Conservation (phyloP, 805 yeast genomes). For the Wickerhamomyces tratensis region DNA sequence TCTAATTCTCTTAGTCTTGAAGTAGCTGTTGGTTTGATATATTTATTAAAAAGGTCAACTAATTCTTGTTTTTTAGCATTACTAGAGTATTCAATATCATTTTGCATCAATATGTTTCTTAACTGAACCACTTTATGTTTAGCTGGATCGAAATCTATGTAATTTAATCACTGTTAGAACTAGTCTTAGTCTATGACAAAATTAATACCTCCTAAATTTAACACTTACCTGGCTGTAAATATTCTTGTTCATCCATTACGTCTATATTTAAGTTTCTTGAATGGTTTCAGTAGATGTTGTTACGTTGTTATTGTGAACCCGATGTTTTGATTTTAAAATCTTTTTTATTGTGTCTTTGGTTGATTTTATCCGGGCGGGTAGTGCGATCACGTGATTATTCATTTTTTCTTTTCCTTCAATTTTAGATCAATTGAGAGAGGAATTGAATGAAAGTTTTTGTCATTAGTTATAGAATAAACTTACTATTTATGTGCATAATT, state of each 20-base stretch:
- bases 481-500: no score
- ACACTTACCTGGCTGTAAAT: constrained; percentile 22
- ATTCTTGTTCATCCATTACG: constrained; percentile 26
- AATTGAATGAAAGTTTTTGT: no score
- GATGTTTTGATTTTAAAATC: no score
- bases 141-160: constrained; percentile 58
- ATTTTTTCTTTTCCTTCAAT: no score
- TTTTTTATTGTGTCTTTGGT: no score
- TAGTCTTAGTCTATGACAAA: background rate
- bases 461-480: no score
- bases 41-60: constrained; percentile 44
- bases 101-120: constrained; percentile 52
- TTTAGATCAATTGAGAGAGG: no score
- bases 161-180: background rate
- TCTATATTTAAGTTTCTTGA: background rate
- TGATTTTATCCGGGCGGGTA: no score
- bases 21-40: constrained; percentile 40
- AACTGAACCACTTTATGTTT: constrained; percentile 60
- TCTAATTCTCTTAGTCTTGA: constrained; percentile 24
- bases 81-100: constrained; percentile 52
- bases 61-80: constrained; percentile 62
- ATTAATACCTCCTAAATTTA: no score
- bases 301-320: no score
- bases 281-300: no score
- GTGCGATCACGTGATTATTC: no score